Conservation (phyloP, 2,329 filamentous ascomycete species). For the Aureobasidium sp. region DNA sequence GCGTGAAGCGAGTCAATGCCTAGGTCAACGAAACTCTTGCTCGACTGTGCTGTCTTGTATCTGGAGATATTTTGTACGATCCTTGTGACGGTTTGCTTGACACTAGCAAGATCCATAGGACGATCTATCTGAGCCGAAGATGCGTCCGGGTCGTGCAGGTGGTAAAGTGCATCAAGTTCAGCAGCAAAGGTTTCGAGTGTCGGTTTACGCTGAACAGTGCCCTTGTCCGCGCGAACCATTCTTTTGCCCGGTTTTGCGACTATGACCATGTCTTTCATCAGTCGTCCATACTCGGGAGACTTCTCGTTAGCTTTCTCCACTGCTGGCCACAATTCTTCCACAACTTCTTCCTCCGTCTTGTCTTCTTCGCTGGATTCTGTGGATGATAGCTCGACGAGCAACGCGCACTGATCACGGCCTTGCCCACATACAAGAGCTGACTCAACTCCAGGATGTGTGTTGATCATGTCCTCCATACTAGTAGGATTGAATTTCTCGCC, state of each 20-base stretch:
- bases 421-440: constrained; percentile 30
- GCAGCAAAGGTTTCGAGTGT: constrained; percentile 36
- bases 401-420: constrained; percentile 24
- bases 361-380: not conserved
- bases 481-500: constrained; percentile 27
- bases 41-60: not conserved
- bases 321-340: constrained; percentile 40
- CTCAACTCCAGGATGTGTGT: constrained; percentile 23
- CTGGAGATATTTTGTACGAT: not conserved
- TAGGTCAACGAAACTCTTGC: constrained; percentile 27
- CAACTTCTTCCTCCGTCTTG: constrained; percentile 20
- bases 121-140: not conserved
- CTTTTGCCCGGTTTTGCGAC: constrained; percentile 38
- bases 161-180: constrained; percentile 45
- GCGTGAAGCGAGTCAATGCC: constrained; percentile 30
- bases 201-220: constrained; percentile 37
- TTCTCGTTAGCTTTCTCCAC: constrained; percentile 39
- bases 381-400: constrained; percentile 27
- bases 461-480: constrained; percentile 25
- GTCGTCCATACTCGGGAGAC: constrained; percentile 35
- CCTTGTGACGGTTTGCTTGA: not conserved
- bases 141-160: not conserved
- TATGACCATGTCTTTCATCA: constrained; percentile 38
- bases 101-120: not conserved
- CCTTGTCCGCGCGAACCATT: constrained; percentile 42